phyloP scores from a whole-genome alignment of 2,329 filamentous ascomycete genomes.

The Hypoxylon sp. region DNA sequence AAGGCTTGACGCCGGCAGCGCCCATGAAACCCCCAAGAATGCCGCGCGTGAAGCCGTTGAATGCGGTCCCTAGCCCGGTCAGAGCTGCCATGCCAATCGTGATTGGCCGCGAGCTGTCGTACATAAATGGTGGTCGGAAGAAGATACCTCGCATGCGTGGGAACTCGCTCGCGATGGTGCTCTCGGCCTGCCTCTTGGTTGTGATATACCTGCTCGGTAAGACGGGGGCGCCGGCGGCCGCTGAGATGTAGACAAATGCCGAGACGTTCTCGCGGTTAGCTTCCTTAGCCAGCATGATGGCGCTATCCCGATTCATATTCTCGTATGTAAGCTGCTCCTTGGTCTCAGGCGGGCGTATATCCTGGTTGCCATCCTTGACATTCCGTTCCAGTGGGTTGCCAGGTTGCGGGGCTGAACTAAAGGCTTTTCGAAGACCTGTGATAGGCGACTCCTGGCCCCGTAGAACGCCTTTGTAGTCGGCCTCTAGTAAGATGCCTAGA shows the following conservation, averaged over 20 bases:
- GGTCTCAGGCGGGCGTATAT: slow-evolving; percentile 75
- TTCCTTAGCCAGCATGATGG: slow-evolving; percentile 85
- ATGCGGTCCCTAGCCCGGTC: slow-evolving; percentile 79
- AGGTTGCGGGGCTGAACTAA: slow-evolving; percentile 74
- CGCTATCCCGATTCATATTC: slow-evolving; percentile 94
- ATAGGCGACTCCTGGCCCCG: slow-evolving; percentile 87
- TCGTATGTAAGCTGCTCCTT: slow-evolving; percentile 92
- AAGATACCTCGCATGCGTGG: slow-evolving; percentile 85
- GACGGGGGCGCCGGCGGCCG: slow-evolving; percentile 86
- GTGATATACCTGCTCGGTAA: slow-evolving; percentile 88
- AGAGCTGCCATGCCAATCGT: slow-evolving; percentile 88
- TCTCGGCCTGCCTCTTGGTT: slow-evolving; percentile 93
- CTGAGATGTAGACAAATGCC: slow-evolving; percentile 90
- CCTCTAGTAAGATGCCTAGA: slow-evolving; percentile 96
- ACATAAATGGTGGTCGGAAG: slow-evolving; percentile 88
- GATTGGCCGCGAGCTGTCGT: slow-evolving; percentile 83
- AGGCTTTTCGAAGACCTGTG: slow-evolving; percentile 82
- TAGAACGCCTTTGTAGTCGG: slow-evolving; percentile 95
- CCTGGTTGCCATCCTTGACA: slow-evolving; percentile 59
- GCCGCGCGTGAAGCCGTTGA: slow-evolving; percentile 84
- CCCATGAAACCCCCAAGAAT: slow-evolving; percentile 84
- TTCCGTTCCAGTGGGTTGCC: slow-evolving; percentile 77
- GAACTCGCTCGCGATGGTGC: slow-evolving; percentile 78
- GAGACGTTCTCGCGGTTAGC: slow-evolving; percentile 74
- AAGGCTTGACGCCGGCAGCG: slow-evolving; percentile 84